These are phyloP conservation scores for Nicotiana undulata DNA, from an alignment of 257 asterid species.

Conservation along the genomic window DNA sequence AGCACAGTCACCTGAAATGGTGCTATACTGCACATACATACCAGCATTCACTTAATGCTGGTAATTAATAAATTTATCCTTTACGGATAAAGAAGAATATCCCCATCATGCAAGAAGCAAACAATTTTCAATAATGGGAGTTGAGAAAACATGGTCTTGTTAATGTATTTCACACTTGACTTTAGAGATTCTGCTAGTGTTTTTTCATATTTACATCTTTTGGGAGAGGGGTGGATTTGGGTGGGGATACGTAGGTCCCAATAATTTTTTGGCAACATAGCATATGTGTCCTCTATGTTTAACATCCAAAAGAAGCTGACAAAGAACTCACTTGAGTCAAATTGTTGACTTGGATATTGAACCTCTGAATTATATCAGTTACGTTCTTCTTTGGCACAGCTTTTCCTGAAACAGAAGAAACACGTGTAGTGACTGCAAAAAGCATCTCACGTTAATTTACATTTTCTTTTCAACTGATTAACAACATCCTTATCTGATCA, in stretches of 20 bases:
- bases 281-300: neutral
- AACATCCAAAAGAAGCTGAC: conserved; percentile 5
- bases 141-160: neutral
- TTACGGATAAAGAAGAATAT: neutral
- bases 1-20: no score
- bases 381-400: conserved; percentile 59
- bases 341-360: conserved; percentile 92
- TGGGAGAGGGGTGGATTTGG: neutral
- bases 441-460: neutral
- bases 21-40: no score
- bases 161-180: neutral
- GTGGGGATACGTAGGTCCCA: neutral
- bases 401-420: conserved; percentile 41
- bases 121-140: neutral
- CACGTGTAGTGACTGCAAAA: conserved; percentile 8
- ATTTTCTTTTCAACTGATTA: neutral
- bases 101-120: neutral
- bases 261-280: neutral
- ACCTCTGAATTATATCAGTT: conserved; percentile 48
- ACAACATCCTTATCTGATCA: neutral
- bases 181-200: neutral
- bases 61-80: no score
- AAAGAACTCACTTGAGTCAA: conserved; percentile 80
- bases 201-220: neutral
- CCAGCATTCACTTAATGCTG: no score